Base-by-base conservation (phyloP, 805 yeast species). In the Clavispora asparagi region DNA sequence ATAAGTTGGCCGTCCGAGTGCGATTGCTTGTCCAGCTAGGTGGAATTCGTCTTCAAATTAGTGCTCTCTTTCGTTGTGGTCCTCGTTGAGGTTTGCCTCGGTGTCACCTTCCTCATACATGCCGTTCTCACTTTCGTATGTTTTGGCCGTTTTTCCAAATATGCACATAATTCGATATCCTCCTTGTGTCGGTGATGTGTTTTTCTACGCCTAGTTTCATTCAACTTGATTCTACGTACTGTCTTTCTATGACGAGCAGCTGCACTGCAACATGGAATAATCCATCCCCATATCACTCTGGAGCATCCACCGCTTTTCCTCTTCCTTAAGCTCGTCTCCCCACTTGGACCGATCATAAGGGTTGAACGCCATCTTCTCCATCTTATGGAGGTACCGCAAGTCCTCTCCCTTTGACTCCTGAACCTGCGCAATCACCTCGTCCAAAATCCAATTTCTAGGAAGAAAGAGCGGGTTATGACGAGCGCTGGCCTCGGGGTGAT, bases 391-490 rank as follows among this genome's bases (percentile, higher is more conserved):
- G 37, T 77, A 67, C 0, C 71, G 67, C 11, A 73, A 58, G 58
- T 81, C 82, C 29, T 60, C 60, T n/a, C 67, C 68, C 31, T 77
- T 71, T 27, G 74, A 68, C 1, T 81, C 86, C 32, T 75, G 70
- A 0, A 82, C 74, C 39, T 69, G 66, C 27, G 77, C 74, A 40
- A 87, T 83, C 0, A 89, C 96, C 50, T 90, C 91, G 44, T 89
- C 88, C 44, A 94, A 70, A 43, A 91, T 83, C 90, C 95, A 88
- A 52, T 82, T 86, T 49, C 92, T 75, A 17, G 96, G 94, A 6
- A 86, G 76, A 58, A 92, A 92, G 31, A 79, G 60, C 3, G 98
- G 99, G 58, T 92, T 94, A 41, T 66, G 69, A 3, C 54, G 44
- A 7, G 66, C 59, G 41, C 89, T 79, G 4, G 70, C 54, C 8